A percentile compares a stretch with the other conserved stretches of the same genome.
These are phyloP conservation scores for Lolium multiflorum DNA, from an alignment of 176 grass and related monocot genomes.

Conservation along the genomic window DNA sequence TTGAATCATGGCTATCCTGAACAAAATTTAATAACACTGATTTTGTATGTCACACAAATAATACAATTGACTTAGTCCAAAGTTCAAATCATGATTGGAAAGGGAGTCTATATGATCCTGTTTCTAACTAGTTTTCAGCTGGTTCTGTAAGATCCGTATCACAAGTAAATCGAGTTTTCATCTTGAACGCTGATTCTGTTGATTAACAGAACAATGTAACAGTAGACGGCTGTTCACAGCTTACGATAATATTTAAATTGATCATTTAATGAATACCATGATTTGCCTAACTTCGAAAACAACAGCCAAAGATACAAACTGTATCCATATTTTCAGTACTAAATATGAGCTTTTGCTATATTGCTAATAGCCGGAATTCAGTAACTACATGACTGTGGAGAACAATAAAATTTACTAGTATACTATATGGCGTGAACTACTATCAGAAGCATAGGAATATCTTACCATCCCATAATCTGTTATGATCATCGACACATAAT, in stretches of 20 bases:
- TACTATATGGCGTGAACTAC: background rate
- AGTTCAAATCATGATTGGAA: background rate
- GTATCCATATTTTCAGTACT: constrained; percentile 6
- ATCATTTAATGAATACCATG: background rate
- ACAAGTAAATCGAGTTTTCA: background rate
- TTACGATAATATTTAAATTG: constrained; percentile 1
- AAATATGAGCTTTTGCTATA: background rate
- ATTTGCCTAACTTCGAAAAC: background rate
- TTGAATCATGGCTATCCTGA: background rate
- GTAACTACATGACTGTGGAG: background rate
- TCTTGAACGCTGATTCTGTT: background rate
- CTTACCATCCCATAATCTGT: constrained; percentile 98
- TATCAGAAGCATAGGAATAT: constrained; percentile 34
- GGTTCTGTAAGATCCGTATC: background rate
- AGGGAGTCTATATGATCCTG: background rate
- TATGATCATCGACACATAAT: constrained; percentile 95
- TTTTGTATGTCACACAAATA: background rate
- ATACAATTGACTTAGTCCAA: constrained; percentile 10
- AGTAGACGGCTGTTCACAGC: background rate
- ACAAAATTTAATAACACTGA: background rate
- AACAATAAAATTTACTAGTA: constrained; percentile 3
- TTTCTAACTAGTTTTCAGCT: background rate
- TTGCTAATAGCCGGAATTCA: constrained; percentile 10
- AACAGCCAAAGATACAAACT: background rate
- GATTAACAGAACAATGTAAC: background rate